phyloP scores from a whole-genome alignment of 2,329 filamentous ascomycete species.

The Penicillium verrucosum region DNA sequence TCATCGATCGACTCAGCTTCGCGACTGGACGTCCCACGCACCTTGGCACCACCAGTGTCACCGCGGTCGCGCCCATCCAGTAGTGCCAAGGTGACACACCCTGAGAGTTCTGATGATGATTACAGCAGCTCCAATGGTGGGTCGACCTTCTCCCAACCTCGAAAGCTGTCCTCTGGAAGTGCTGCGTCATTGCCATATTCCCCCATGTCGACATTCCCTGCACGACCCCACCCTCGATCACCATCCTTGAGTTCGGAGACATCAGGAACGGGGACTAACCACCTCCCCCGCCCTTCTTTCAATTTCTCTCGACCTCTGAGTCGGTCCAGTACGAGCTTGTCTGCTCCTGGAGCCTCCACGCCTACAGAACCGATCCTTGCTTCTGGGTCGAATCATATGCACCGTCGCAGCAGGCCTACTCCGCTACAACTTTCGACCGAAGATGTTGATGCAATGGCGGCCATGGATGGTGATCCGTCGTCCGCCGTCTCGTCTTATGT shows the following conservation, averaged over 20 bases:
- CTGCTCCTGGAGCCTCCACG: constrained; percentile 30
- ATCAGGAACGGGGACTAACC: constrained; percentile 56
- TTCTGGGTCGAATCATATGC: constrained; percentile 22
- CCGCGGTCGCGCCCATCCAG: constrained; percentile 42
- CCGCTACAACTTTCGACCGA: constrained; percentile 33
- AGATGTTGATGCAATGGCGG: constrained; percentile 10
- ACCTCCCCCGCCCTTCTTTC: constrained; percentile 70
- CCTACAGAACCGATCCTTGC: constrained; percentile 36
- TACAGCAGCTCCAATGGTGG: constrained; percentile 56
- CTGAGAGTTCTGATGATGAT: constrained; percentile 67
- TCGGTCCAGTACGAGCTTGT: constrained; percentile 44
- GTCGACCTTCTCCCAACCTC: constrained; percentile 63
- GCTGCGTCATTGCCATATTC: constrained; percentile 59
- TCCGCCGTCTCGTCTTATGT: constrained; percentile 69
- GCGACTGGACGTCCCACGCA: constrained; percentile 39
- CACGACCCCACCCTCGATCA: constrained; percentile 66
- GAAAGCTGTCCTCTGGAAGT: constrained; percentile 74
- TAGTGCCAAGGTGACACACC: constrained; percentile 60
- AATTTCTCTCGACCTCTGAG: constrained; percentile 94
- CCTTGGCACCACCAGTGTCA: constrained; percentile 46
- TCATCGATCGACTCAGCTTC: constrained; percentile 40
- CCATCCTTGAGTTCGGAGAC: constrained; percentile 81
- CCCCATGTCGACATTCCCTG: constrained; percentile 59
- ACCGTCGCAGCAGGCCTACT: constrained; percentile 28
- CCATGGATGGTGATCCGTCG: constrained; percentile 29